Percentiles rank a stretch among this genome's conserved stretches.
Evolutionary conservation across 139 green algal species (phyloP).

Genomic region (Closterium sp.): DNA sequence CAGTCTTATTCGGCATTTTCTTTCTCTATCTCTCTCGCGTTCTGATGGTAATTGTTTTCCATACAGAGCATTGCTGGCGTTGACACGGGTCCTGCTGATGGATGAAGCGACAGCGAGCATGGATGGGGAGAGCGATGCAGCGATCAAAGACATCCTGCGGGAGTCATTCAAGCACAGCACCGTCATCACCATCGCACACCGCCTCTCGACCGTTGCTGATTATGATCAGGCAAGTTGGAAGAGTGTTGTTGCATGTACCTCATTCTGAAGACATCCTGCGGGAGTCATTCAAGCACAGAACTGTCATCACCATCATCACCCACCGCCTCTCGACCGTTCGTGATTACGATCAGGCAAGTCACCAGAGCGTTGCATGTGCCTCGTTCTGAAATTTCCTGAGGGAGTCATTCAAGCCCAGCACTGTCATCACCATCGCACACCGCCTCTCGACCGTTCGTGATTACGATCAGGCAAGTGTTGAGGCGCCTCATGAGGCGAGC

Average conservation of each 20-base stretch:
- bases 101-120: constrained; percentile 83
- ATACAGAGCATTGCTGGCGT: constrained; percentile 72
- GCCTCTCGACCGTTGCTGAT: constrained; percentile 76
- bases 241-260: background rate
- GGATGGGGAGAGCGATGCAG: constrained; percentile 74
- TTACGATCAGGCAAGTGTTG: constrained; percentile 57
- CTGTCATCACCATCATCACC: constrained; percentile 65
- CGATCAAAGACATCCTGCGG: constrained; percentile 7
- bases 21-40: too few relatives aligned
- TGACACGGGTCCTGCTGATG: too few relatives aligned
- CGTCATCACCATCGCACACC: constrained; percentile 60
- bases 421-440: constrained; percentile 62
- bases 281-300: constrained; percentile 62
- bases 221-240: constrained; percentile 51
- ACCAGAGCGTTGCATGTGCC: background rate
- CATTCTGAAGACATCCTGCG: constrained; percentile 19
- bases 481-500: too few relatives aligned
- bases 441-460: constrained; percentile 77
- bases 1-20: too few relatives aligned
- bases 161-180: constrained; percentile 64
- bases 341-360: constrained; percentile 67
- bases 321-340: constrained; percentile 72
- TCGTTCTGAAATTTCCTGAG: background rate
- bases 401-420: constrained; percentile 58
- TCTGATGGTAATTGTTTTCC: too few relatives aligned